These are phyloP conservation scores for Apostasia ramifera DNA, from an alignment of 106 monocot genomes.

Conservation along the genomic window DNA sequence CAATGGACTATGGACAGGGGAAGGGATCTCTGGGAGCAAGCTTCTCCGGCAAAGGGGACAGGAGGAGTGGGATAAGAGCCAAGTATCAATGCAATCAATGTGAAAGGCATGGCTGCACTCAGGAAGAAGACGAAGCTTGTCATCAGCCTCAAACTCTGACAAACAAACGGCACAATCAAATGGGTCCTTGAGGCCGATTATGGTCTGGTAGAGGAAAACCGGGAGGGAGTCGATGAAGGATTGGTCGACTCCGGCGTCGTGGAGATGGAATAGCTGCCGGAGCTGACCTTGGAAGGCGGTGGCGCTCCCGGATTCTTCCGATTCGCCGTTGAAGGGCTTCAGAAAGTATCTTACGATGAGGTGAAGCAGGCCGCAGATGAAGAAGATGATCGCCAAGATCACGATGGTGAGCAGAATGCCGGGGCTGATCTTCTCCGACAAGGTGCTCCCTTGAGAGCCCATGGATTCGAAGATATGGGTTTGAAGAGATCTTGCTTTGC, in stretches of 20 bases:
- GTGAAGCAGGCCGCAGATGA: conserved; percentile 14
- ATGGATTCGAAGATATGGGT: too few relatives aligned
- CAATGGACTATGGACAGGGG: conserved; percentile 28
- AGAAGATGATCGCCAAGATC: conserved; percentile 5
- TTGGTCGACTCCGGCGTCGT: conserved; percentile 77
- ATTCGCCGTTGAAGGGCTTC: background rate
- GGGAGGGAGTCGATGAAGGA: conserved; percentile 80
- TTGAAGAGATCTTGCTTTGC: too few relatives aligned
- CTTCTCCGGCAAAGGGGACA: conserved; percentile 55
- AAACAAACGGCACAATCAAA: conserved; percentile 89
- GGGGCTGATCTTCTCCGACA: conserved; percentile 2
- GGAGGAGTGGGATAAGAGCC: conserved; percentile 79
- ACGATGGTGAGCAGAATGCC: conserved; percentile 5
- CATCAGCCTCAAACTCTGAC: conserved; percentile 44
- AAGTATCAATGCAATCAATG: conserved; percentile 70
- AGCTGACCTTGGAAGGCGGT: conserved; percentile 30
- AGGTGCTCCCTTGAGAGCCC: too few relatives aligned
- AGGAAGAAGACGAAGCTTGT: conserved; percentile 64
- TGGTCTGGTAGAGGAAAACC: conserved; percentile 59
- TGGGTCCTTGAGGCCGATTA: conserved; percentile 56
- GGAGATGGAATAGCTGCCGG: conserved; percentile 79
- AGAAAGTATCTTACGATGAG: conserved; percentile 8
- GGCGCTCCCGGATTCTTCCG: background rate
- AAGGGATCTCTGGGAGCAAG: conserved; percentile 4
- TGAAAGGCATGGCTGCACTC: conserved; percentile 81